A percentile compares a stretch with the other conserved stretches of the same genome.
These are phyloP conservation scores for Aphanomyces astaci DNA, from an alignment of 352 stramenopile genomes.

Conservation along the genomic window DNA sequence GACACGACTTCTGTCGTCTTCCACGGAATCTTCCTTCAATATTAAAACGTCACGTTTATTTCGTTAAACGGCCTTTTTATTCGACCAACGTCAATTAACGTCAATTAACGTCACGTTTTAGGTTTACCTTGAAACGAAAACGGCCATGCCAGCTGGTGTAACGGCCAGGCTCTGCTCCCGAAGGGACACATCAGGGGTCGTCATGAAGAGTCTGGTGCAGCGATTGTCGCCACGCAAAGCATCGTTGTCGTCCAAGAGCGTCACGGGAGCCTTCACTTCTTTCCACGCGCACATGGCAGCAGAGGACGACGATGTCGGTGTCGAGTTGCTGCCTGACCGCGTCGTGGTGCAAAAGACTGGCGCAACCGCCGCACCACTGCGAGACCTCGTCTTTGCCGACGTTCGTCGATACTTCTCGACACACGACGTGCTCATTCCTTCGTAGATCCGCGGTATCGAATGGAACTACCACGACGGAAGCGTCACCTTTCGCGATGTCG, in stretches of 20 bases:
- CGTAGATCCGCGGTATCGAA: neutral
- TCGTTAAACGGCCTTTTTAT: no score
- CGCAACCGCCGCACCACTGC: neutral
- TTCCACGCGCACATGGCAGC: neutral
- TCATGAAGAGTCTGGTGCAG: slow-evolving; percentile 5
- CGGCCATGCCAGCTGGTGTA: neutral
- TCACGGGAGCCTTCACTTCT: neutral
- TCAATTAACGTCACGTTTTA: neutral
- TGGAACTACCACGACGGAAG: neutral
- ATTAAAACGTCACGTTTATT: no score
- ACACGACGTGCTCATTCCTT: neutral
- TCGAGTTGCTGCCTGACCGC: neutral
- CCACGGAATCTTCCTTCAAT: neutral
- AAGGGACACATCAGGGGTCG: neutral
- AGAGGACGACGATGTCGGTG: neutral
- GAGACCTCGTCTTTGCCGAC: neutral
- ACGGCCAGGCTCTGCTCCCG: neutral
- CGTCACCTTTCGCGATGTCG: neutral
- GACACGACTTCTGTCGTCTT: neutral
- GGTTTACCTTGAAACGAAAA: neutral
- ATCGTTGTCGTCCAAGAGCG: neutral
- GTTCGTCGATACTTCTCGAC: neutral
- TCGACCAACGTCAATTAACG: no score
- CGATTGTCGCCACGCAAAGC: neutral
- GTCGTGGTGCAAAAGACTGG: neutral